Percentiles rank a stretch among this genome's conserved stretches.
Conservation (phyloP, 2,329 filamentous ascomycete genomes). For the Gremmenia infestans region DNA sequence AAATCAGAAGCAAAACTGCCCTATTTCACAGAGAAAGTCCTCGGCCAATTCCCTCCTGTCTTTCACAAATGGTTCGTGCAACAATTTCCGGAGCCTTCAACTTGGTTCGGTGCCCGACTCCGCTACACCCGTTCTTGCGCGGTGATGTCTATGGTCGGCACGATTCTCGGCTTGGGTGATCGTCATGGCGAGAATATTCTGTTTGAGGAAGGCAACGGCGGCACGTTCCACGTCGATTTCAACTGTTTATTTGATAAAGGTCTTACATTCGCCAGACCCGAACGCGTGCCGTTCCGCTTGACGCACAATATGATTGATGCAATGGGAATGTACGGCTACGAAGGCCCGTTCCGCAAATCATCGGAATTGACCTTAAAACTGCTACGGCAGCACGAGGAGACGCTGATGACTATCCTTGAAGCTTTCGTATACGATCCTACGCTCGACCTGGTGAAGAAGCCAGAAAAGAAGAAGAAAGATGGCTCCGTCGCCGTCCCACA, state of each 20-base stretch:
- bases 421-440: conserved; percentile 97
- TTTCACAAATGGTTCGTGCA: conserved; percentile 94
- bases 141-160: conserved; percentile 99
- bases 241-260: conserved; percentile 99
- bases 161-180: conserved; percentile 88
- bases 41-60: conserved; percentile 70
- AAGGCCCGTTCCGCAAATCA: conserved; percentile 86
- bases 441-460: conserved; percentile 80
- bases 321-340: conserved; percentile 91
- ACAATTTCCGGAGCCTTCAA: conserved; percentile 85
- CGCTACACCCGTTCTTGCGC: conserved; percentile 90
- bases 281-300: conserved; percentile 90
- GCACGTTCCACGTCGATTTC: conserved; percentile 97
- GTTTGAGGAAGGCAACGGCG: conserved; percentile 88
- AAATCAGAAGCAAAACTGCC: conserved; percentile 53
- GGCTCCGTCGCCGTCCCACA: conserved; percentile 48
- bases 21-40: conserved; percentile 64
- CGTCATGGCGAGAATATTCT: conserved; percentile 96
- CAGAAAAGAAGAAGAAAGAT: conserved; percentile 42
- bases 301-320: conserved; percentile 99
- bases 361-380: conserved; percentile 84
- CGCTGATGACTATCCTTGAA: conserved; percentile 93
- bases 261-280: conserved; percentile 88
- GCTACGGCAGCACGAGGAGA: conserved; percentile 87
- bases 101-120: conserved; percentile 86